Evolutionary conservation across 495 filamentous ascomycete species (phyloP).

Genomic region (Penicillium parvum): DNA sequence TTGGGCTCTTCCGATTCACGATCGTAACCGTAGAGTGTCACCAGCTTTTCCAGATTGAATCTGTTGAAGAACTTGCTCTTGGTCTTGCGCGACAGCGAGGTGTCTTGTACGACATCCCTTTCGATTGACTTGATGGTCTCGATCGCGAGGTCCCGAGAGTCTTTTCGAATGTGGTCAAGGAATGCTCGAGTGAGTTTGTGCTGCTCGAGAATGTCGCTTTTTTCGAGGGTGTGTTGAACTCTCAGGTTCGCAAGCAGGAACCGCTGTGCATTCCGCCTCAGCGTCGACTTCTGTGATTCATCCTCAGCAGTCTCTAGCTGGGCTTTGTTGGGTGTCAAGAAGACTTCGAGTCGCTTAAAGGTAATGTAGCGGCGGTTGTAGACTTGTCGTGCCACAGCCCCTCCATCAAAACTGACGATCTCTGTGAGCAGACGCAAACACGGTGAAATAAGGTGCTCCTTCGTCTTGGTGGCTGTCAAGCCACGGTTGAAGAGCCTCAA

Average conservation of each 20-base stretch:
- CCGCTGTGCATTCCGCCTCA: constrained; percentile 69
- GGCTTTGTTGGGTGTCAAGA: constrained; percentile 42
- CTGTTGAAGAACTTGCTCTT: constrained; percentile 71
- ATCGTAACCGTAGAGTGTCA: constrained; percentile 65
- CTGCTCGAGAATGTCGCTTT: constrained; percentile 70
- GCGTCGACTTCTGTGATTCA: constrained; percentile 57
- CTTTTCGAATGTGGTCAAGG: constrained; percentile 65
- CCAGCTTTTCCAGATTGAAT: constrained; percentile 64
- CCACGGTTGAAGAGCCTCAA: constrained; percentile 67
- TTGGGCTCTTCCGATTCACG: constrained; percentile 36
- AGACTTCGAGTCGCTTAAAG: constrained; percentile 63
- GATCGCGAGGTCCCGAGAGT: constrained; percentile 62
- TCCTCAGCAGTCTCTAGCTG: constrained; percentile 49
- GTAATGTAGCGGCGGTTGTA: constrained; percentile 67
- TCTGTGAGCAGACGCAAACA: constrained; percentile 77
- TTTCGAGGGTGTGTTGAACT: constrained; percentile 63
- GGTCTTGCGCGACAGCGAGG: constrained; percentile 58
- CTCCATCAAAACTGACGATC: constrained; percentile 74
- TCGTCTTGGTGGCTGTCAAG: constrained; percentile 65
- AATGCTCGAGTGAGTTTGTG: constrained; percentile 64
- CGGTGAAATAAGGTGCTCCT: constrained; percentile 81
- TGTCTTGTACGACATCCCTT: constrained; percentile 63
- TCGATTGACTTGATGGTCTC: constrained; percentile 65
- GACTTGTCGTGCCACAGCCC: constrained; percentile 63
- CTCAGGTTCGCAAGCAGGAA: constrained; percentile 72